phyloP scores from a whole-genome alignment of 192 early-diverging fungal species.

The Coemansia aciculifera region DNA sequence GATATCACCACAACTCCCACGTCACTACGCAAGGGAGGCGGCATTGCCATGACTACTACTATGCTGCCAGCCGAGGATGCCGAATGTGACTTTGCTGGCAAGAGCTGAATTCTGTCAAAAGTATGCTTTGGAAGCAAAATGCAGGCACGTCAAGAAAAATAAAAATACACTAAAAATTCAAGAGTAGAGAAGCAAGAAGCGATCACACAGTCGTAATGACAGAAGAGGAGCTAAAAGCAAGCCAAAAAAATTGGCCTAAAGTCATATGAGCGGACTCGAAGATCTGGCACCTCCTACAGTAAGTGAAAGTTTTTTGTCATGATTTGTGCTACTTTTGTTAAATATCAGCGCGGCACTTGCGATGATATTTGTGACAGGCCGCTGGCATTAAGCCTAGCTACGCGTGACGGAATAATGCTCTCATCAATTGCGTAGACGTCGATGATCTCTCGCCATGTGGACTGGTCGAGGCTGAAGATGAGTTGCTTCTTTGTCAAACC shows the following conservation, averaged over 20 bases:
- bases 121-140: too few species aligned
- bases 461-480: constrained; percentile 70
- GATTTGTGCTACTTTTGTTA: too few species aligned
- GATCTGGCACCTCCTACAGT: too few species aligned
- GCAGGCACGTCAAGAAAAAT: too few species aligned
- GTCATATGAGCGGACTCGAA: too few species aligned
- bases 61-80: background rate
- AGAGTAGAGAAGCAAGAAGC: too few species aligned
- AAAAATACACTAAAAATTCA: too few species aligned
- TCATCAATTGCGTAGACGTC: constrained; percentile 63
- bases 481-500: constrained; percentile 77
- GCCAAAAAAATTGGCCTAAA: background rate
- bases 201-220: too few species aligned
- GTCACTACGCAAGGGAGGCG: background rate
- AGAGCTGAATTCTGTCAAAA: too few species aligned
- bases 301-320: too few species aligned
- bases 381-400: constrained; percentile 7
- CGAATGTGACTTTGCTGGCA: too few species aligned
- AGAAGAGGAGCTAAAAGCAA: too few species aligned
- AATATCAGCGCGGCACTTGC: constrained; percentile 18
- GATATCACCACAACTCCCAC: constrained; percentile 20
- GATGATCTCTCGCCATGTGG: constrained; percentile 69
- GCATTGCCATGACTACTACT: background rate
- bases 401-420: constrained; percentile 61
- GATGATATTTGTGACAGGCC: constrained; percentile 42